phyloP scores from a whole-genome alignment of 1,284 basidiomycete genomes.

The Filobasidium uniguttulatum region DNA sequence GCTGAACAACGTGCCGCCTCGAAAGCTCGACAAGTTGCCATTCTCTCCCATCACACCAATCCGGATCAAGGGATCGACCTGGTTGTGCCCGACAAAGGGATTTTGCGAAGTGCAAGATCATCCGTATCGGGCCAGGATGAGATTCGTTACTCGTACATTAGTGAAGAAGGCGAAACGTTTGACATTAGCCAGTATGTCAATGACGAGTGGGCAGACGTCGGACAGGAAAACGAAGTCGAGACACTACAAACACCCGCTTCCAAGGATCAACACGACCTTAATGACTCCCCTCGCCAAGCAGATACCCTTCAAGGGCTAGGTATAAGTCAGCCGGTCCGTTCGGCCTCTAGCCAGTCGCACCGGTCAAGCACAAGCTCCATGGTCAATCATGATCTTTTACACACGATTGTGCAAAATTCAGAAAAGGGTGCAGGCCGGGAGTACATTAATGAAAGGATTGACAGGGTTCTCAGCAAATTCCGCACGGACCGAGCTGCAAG shows the following conservation, averaged over 20 bases:
- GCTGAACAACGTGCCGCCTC: constrained; percentile 76
- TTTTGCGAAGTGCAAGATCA: constrained; percentile 63
- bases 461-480: constrained; percentile 58
- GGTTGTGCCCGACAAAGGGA: constrained; percentile 62
- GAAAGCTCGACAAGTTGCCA: constrained; percentile 70
- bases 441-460: constrained; percentile 56
- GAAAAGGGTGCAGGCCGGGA: constrained; percentile 41
- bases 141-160: constrained; percentile 82
- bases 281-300: constrained; percentile 25
- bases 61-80: constrained; percentile 74
- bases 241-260: constrained; percentile 19
- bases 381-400: constrained; percentile 47
- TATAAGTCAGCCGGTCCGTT: constrained; percentile 20
- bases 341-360: background rate
- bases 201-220: constrained; percentile 55
- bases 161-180: constrained; percentile 67
- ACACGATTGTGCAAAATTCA: constrained; percentile 41
- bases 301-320: too few species aligned
- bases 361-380: constrained; percentile 9
- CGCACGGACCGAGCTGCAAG: constrained; percentile 11
- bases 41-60: constrained; percentile 70
- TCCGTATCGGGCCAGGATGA: constrained; percentile 42
- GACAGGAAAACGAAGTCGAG: constrained; percentile 12
- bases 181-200: constrained; percentile 88
- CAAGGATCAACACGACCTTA: constrained; percentile 20